Evolutionary conservation across 257 asterid species (phyloP).

Genomic region (Leonotis leonurus): DNA sequence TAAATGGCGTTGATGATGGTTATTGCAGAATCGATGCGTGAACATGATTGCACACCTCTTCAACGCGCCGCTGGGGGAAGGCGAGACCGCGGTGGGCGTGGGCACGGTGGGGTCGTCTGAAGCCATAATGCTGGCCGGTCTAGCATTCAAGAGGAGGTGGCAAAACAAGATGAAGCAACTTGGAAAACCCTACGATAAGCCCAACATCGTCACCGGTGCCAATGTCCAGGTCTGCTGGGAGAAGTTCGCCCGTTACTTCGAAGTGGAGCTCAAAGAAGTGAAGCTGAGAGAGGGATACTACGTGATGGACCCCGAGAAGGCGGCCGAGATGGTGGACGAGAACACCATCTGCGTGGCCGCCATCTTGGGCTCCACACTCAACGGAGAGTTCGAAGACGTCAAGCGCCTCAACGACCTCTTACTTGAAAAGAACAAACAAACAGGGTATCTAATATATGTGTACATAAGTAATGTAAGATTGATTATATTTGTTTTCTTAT

Average conservation of each 20-base stretch:
- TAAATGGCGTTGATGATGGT: no score
- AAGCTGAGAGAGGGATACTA: conserved; percentile 73
- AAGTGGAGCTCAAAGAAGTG: conserved; percentile 87
- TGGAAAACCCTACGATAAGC: conserved; percentile 78
- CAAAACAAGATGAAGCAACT: conserved; percentile 74
- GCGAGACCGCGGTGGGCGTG: conserved; percentile 75
- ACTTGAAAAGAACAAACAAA: conserved; percentile 51
- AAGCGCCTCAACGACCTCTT: conserved; percentile 69
- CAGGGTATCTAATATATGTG: no score
- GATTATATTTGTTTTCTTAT: neutral
- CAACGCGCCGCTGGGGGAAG: conserved; percentile 76
- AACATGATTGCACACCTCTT: conserved; percentile 87
- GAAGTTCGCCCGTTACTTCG: conserved; percentile 84
- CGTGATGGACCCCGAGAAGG: conserved; percentile 86
- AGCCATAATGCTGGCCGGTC: conserved; percentile 93
- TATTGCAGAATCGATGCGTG: conserved; percentile 85
- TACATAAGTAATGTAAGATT: no score
- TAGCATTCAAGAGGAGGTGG: conserved; percentile 88
- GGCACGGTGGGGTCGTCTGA: conserved; percentile 95
- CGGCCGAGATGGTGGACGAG: conserved; percentile 85
- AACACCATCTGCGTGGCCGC: conserved; percentile 94
- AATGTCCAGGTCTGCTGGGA: conserved; percentile 97
- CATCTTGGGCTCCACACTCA: conserved; percentile 77
- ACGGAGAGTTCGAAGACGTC: conserved; percentile 92
- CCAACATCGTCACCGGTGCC: conserved; percentile 90